Evolutionary conservation across 768 basidiomycete genomes (phyloP), one percentile per base, ranked within the genome.

Genomic region (Termitomyces sp.): DNA sequence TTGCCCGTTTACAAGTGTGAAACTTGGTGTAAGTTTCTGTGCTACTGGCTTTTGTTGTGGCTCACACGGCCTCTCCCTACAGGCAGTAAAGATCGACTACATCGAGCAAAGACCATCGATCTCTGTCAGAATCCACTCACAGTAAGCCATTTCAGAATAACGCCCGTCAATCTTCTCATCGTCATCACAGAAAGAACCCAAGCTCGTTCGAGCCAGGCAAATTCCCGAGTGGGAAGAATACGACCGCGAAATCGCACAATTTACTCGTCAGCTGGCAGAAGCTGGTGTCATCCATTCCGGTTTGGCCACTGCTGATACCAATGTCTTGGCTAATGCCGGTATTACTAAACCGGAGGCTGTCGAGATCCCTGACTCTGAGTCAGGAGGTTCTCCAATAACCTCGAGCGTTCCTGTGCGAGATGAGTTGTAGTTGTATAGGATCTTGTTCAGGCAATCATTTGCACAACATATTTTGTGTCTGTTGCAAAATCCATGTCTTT

Each of bases 161-260:
- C 11, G 16, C 12, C 22, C 24, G 13, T 12, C 53, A 39, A 18
- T 32, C n/a, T 24, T 15, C 33, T 60, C 38, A 35, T 60, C 33
- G 24, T 61, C 42, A 13, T 16, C 58, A 70, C 77, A 97, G 92
- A 97, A 98, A 88, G 97, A 98, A 70, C 96, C 96, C 6, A 99
- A 98, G 73, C 82, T 98, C 6, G 84, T 88, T 4, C 86, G 97
- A 24, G 97, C 97, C 4, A 85, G 96, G 40, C 88, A 94, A 68
- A 97, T 98, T 56, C 96, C 97, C 0, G 97, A 98, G 71, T 99
- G 97, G 97, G 94, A 96, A 64, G 84, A 85, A 53, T 98, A 98
- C 70, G 96, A 99, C 72, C 69, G 78, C 6, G 95, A 99, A 74
- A 95, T 98, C 55, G 89, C 96, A 2, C 81, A 76, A 32, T 93